Evolutionary conservation across 768 basidiomycete species (phyloP).

Genomic region (Termitomyces sp.): DNA sequence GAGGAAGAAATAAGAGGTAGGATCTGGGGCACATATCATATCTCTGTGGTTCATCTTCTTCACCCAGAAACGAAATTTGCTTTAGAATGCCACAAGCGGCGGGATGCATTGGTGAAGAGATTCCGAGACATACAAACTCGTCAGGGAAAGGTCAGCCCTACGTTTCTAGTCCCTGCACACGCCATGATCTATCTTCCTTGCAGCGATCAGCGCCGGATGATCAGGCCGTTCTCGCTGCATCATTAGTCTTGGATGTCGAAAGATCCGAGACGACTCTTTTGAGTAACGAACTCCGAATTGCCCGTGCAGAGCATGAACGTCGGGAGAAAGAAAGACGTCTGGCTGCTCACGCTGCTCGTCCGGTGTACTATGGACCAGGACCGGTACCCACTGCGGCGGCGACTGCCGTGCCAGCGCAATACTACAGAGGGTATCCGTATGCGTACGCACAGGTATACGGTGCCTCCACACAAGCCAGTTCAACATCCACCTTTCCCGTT

Average conservation of each 20-base stretch:
- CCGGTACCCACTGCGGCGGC: conserved; percentile 22
- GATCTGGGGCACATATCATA: neutral
- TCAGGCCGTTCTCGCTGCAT: conserved; percentile 62
- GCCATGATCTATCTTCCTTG: conserved; percentile 1
- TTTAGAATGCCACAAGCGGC: conserved; percentile 59
- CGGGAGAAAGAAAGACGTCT: conserved; percentile 67
- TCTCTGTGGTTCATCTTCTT: conserved; percentile 2
- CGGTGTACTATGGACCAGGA: conserved; percentile 33
- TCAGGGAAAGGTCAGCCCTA: conserved; percentile 49
- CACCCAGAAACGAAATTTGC: conserved; percentile 65
- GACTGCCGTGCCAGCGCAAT: conserved; percentile 40
- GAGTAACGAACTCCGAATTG: conserved; percentile 56
- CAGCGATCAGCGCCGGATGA: conserved; percentile 61
- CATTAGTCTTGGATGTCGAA: conserved; percentile 63
- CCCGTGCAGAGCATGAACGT: conserved; percentile 62
- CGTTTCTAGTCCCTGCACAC: neutral
- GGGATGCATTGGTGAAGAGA: conserved; percentile 50
- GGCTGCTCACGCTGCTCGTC: conserved; percentile 37
- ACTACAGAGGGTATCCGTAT: conserved; percentile 65
- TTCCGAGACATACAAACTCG: conserved; percentile 52
- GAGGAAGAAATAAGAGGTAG: conserved; percentile 51
- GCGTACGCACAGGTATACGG: conserved; percentile 61
- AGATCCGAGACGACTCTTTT: conserved; percentile 56
- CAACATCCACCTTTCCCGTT: conserved; percentile 30
- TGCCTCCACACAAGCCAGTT: conserved; percentile 19